Evolutionary conservation across 805 yeast genomes (phyloP).

Genomic region (Maudiozyma barnettii): DNA sequence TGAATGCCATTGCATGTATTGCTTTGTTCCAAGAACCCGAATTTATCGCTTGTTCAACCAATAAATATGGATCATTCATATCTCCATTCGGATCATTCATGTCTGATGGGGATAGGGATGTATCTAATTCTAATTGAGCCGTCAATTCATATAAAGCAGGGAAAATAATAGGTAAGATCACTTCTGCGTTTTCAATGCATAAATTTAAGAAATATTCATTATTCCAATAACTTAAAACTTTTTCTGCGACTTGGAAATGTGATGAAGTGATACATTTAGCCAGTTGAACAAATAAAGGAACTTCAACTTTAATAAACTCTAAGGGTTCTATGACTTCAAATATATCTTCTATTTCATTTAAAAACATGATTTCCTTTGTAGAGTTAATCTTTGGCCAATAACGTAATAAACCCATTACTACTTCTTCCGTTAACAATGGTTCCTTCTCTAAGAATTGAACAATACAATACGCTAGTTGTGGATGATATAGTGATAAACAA

Average conservation of each 20-base stretch:
- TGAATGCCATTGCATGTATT: slow-evolving; percentile 81
- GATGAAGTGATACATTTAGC: slow-evolving; percentile 90
- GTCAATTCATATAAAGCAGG: slow-evolving; percentile 84
- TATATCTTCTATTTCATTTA: slow-evolving; percentile 93
- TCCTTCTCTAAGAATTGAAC: slow-evolving; percentile 95
- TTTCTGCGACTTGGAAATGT: slow-evolving; percentile 95
- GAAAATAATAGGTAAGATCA: slow-evolving; percentile 83
- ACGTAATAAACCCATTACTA: slow-evolving; percentile 83
- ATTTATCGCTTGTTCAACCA: slow-evolving; percentile 32
- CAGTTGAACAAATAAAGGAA: slow-evolving; percentile 87
- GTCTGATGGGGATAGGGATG: slow-evolving; percentile 5
- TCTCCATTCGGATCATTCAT: slow-evolving; percentile 1
- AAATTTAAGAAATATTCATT: slow-evolving; percentile 86
- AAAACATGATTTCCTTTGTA: slow-evolving; percentile 91
- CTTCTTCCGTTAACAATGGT: slow-evolving; percentile 85
- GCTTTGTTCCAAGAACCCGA: slow-evolving; percentile 86
- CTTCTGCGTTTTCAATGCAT: slow-evolving; percentile 88
- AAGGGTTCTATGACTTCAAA: slow-evolving; percentile 92
- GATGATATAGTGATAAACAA: slow-evolving; percentile 82
- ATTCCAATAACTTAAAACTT: slow-evolving; percentile 88
- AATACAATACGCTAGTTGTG: slow-evolving; percentile 93
- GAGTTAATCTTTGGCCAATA: slow-evolving; percentile 96
- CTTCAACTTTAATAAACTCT: slow-evolving; percentile 84
- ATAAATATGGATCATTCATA: slow-evolving; percentile 27
- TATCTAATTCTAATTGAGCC: slow-evolving; percentile 29